These are phyloP conservation scores for Phallus indusiatus DNA, from an alignment of 768 basidiomycete genomes.

Conservation along the genomic window DNA sequence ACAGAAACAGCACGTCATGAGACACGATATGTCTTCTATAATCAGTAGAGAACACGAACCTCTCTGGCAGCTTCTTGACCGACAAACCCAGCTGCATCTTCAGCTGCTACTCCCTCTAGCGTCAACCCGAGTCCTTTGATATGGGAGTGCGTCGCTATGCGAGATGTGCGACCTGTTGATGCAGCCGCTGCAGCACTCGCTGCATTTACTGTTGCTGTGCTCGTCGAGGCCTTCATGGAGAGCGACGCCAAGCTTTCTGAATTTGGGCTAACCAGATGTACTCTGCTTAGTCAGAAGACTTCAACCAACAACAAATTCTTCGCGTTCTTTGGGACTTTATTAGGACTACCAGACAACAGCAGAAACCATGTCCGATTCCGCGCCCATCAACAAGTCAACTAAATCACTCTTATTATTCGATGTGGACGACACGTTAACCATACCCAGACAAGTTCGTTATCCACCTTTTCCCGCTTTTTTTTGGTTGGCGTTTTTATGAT, in stretches of 20 bases:
- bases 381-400: slow-evolving; percentile 28
- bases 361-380: not conserved
- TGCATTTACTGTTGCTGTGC: slow-evolving; percentile 38
- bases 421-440: slow-evolving; percentile 70
- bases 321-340: too few species aligned
- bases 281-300: too few species aligned
- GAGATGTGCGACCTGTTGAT: slow-evolving; percentile 55
- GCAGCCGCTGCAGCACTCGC: slow-evolving; percentile 51
- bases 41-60: too few species aligned
- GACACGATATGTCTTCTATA: too few species aligned
- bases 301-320: too few species aligned
- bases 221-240: slow-evolving; percentile 15
- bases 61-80: slow-evolving; percentile 88
- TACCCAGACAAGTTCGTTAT: slow-evolving; percentile 48
- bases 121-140: slow-evolving; percentile 93
- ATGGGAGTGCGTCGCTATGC: slow-evolving; percentile 89
- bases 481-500: not conserved
- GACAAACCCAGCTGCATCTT: slow-evolving; percentile 77
- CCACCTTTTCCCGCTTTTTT: slow-evolving; percentile 6
- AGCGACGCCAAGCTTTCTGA: not conserved
- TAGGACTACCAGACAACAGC: not conserved
- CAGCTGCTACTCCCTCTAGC: slow-evolving; percentile 67
- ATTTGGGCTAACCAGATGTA: too few species aligned
- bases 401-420: slow-evolving; percentile 76
- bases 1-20: not conserved